Base-by-base conservation (phyloP, 140 eudicot genomes). In the Anethum foeniculum region DNA sequence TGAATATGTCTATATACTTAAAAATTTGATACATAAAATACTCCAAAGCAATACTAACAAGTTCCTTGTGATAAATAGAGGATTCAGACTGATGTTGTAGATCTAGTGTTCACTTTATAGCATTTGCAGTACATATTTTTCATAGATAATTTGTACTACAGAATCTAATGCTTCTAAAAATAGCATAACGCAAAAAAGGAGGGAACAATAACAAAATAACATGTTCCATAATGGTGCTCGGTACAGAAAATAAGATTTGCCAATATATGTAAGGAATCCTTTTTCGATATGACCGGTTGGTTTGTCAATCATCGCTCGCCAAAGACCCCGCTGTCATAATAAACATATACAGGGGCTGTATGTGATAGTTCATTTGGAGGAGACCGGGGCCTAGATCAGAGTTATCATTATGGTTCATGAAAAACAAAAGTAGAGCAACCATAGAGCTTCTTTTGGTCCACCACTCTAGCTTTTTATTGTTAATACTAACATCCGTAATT, bases 401-500 rank as follows among this genome's bases (percentile, higher is more conserved):
- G n/a, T n/a, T n/a, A n/a, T n/a, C n/a, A n/a, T n/a, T n/a, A n/a
- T 72, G 52, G 77, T 38, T 43, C 65, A 39, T 39, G 14, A 52
- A 52, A 52, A 15, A 34, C 25, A 34, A 15, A 36, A 23, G 1
- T 34, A 36, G 47, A 44, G 47, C 11, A 44, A 46, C 41, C 47
- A 32, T 30, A 44, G 25, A 75, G 60, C 60, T 75, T 25, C 23
- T 76, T 3, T 18, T 9, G 44, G 65, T 30, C 80, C 80, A 76
- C 80, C 80, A 51, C 80, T 18, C 68, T 16, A 16, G 44, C n/a
- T 51, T 76, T 52, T 16, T 67, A 75, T 30, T 43, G 14, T 46
- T n/a, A 34, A 34, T 34, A 34, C 38, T 34, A 34, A 34, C 38
- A 34, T 34, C 21, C 21, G 23, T 15, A 69, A 12, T 4, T 64